Conservation (phyloP, 306 rosid species). For the Hippophae tibetana region DNA sequence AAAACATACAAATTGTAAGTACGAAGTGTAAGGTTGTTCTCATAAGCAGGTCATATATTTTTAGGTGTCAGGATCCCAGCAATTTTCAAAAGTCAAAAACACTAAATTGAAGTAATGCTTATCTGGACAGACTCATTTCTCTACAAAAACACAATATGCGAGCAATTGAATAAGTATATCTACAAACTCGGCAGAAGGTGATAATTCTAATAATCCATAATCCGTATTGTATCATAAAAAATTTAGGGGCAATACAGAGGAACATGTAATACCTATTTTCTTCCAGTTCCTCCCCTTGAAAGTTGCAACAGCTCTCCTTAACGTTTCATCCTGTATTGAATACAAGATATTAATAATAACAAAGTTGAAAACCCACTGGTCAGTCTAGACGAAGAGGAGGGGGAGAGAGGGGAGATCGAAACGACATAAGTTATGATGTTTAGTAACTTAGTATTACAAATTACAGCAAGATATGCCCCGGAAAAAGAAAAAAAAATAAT, state of each 20-base stretch:
- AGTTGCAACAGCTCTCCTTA: conserved; percentile 79
- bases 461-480: background rate
- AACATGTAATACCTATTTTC: conserved; percentile 67
- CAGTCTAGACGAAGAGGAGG: background rate
- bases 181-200: background rate
- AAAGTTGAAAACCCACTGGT: background rate
- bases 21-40: too few relatives aligned
- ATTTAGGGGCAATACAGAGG: background rate
- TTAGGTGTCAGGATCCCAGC: too few relatives aligned
- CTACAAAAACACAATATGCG: too few relatives aligned
- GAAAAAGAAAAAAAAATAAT: conserved; percentile 5
- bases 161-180: too few relatives aligned
- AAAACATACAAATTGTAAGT: too few relatives aligned
- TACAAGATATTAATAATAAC: conserved; percentile 15
- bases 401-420: background rate
- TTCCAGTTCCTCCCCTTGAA: conserved; percentile 94
- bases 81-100: too few relatives aligned
- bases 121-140: too few relatives aligned
- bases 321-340: conserved; percentile 78
- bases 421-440: background rate
- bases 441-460: background rate
- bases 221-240: background rate
- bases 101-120: too few relatives aligned
- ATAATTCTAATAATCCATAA: background rate
- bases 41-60: too few relatives aligned